Evolutionary conservation across 1,284 basidiomycete genomes (phyloP), one percentile per base, ranked within the genome.

Genomic region (Pyrrhoderma lamaoense): DNA sequence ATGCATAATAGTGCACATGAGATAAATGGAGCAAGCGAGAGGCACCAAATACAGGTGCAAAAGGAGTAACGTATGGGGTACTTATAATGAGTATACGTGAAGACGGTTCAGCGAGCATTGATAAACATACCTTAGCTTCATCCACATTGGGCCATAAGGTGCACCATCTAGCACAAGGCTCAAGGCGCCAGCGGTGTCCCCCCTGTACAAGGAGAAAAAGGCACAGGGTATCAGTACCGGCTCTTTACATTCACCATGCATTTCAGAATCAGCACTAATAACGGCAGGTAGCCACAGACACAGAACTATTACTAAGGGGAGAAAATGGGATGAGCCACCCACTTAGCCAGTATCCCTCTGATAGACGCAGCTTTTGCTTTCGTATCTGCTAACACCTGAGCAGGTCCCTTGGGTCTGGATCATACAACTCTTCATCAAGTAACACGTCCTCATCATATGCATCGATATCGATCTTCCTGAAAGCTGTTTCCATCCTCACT

Each of bases 381-480:
- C 14, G 89, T 84, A 54, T 94, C 88, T 39, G 73, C 74, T 43
- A 90, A 66, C 23, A 88, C 83, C 58, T 89, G 82, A 0, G 77
- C 71, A 0, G 91, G 82, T 84, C 80, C 53, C 93, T 77, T 11
- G 89, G 85, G 65, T 97, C 93, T 1, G 89, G 77, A 46, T 91
- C 87, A 64, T 88, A 93, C 34, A 98, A 78, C 62, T 97, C 92
- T 27, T 77, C 79, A 54, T 93, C 89, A 43, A 83, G 77, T 13
- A 98, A 71, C 14, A 84, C 79, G 61, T 98, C 95, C 66, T 97
- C 94, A 64, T 98, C 95, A 70, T 83, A 93, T 46, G 75, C 77
- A 71, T 98, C 94, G 61, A 97, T 89, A 69, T 97, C 88, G 71
- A 97, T 93, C 70, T 93, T 94, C 59, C 93, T 78, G 69, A 93